A percentile compares a stretch with the other conserved stretches of the same genome.
Conservation (phyloP, 108 stramenopile species). For the Cyclotella kingstonii region DNA sequence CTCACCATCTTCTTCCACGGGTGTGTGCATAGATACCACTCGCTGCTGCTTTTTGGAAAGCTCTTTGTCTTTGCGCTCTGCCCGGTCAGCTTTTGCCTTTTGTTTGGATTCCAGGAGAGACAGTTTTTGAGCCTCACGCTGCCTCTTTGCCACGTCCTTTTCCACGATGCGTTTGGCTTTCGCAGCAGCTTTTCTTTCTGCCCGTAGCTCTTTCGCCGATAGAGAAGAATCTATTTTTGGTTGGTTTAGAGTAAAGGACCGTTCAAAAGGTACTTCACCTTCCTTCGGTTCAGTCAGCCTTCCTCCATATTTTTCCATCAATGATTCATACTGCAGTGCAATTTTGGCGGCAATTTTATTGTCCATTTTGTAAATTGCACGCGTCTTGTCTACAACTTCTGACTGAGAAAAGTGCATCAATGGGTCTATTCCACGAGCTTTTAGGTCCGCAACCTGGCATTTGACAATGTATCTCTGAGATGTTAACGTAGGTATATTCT, state of each 20-base stretch:
- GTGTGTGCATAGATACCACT: slow-evolving; percentile 21
- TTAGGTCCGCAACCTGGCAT: slow-evolving; percentile 69
- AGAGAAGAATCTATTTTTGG: slow-evolving; percentile 2
- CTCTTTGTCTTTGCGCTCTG: slow-evolving; percentile 20
- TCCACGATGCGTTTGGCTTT: slow-evolving; percentile 20
- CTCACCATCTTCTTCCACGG: slow-evolving; percentile 15
- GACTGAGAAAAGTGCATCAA: slow-evolving; percentile 55
- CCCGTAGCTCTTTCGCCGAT: background rate
- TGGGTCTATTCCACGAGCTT: slow-evolving; percentile 67
- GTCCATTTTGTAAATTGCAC: slow-evolving; percentile 45
- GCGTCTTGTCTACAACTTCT: slow-evolving; percentile 37
- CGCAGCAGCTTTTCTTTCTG: slow-evolving; percentile 1
- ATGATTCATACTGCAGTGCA: slow-evolving; percentile 35
- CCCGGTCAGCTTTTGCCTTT: slow-evolving; percentile 15
- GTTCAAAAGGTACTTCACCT: slow-evolving; percentile 42
- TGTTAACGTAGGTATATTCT: slow-evolving; percentile 8
- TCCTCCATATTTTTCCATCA: slow-evolving; percentile 39
- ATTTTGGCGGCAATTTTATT: slow-evolving; percentile 32
- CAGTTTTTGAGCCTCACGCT: background rate
- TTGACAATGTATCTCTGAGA: slow-evolving; percentile 65
- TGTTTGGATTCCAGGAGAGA: slow-evolving; percentile 11
- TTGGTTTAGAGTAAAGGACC: background rate
- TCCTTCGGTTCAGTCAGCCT: slow-evolving; percentile 27
- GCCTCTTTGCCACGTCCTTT: no score
- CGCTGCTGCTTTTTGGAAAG: slow-evolving; percentile 30